These are phyloP conservation scores for Cercis canadensis DNA, from an alignment of 306 rosid genomes.

Conservation along the genomic window DNA sequence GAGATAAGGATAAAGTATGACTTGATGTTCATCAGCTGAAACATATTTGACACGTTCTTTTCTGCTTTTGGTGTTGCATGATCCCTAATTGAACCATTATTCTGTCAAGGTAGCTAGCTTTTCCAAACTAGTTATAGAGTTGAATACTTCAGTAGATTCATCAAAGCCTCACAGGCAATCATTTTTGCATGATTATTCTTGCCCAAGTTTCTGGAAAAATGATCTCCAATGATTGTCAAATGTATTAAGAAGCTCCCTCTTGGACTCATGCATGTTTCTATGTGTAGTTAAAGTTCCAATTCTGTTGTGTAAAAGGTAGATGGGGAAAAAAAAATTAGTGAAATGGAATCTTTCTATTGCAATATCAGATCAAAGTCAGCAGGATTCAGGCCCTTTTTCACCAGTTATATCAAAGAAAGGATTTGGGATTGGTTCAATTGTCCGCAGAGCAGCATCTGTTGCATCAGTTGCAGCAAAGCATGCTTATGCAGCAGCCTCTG, in stretches of 20 bases:
- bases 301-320: conserved; percentile 33
- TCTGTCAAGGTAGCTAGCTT: conserved; percentile 27
- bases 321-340: conserved; percentile 33
- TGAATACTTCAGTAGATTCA: conserved; percentile 19
- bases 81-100: conserved; percentile 18
- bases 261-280: not conserved
- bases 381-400: conserved; percentile 77
- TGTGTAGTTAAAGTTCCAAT: conserved; percentile 30
- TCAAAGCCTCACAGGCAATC: conserved; percentile 13
- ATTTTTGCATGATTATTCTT: conserved; percentile 5
- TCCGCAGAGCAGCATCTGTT: conserved; percentile 85
- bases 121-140: not conserved
- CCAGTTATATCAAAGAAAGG: conserved; percentile 83
- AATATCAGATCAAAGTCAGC: conserved; percentile 88
- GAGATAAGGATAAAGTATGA: not conserved
- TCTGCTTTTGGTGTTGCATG: conserved; percentile 19
- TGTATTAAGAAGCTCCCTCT: conserved; percentile 34
- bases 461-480: conserved; percentile 92
- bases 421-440: conserved; percentile 78
- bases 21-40: not conserved
- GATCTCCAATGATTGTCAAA: not conserved
- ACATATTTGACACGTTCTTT: not conserved
- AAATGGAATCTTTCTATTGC: conserved; percentile 44
- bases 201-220: too few relatives aligned
- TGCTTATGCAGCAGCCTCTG: conserved; percentile 88